Evolutionary conservation across 495 filamentous ascomycete species (phyloP).

Genomic region (Aspergillus ellipticus): DNA sequence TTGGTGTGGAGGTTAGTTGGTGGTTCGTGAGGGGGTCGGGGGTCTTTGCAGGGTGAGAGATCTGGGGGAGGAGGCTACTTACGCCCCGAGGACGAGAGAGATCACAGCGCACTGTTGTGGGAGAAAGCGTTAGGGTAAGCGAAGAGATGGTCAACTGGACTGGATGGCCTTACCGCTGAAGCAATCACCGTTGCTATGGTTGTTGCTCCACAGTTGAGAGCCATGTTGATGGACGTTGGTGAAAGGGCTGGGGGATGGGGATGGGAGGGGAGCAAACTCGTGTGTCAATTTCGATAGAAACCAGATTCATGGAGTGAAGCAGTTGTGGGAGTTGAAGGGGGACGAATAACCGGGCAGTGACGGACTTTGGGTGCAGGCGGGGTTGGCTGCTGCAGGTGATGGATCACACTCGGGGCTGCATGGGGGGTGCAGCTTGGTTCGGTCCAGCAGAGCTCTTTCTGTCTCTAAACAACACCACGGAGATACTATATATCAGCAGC

Average conservation of each 20-base stretch:
- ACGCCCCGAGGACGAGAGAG: conserved; percentile 22
- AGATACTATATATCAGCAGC: no score
- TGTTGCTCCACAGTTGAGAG: not conserved
- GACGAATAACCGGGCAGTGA: not conserved
- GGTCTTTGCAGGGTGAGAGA: not conserved
- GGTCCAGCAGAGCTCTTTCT: no score
- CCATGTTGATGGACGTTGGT: not conserved
- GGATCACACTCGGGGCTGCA: no score
- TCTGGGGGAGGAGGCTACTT: conserved; percentile 1
- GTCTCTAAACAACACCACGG: no score
- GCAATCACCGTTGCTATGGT: not conserved
- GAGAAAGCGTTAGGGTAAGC: not conserved
- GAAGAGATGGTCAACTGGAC: not conserved
- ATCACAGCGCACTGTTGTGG: conserved; percentile 2
- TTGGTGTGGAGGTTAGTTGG: not conserved
- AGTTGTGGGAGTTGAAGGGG: not conserved
- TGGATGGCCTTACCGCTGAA: not conserved
- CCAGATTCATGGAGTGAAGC: no score
- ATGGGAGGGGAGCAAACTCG: no score
- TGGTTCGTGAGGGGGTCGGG: conserved; percentile 3
- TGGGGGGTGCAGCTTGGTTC: no score
- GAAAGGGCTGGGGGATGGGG: not conserved
- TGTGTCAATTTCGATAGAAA: no score
- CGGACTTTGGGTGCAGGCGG: not conserved
- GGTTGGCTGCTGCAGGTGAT: not conserved